Percentiles rank a stretch among this genome's conserved stretches.
Evolutionary conservation across 176 grass and related monocot genomes (phyloP).

Genomic region (Musa acuminata): DNA sequence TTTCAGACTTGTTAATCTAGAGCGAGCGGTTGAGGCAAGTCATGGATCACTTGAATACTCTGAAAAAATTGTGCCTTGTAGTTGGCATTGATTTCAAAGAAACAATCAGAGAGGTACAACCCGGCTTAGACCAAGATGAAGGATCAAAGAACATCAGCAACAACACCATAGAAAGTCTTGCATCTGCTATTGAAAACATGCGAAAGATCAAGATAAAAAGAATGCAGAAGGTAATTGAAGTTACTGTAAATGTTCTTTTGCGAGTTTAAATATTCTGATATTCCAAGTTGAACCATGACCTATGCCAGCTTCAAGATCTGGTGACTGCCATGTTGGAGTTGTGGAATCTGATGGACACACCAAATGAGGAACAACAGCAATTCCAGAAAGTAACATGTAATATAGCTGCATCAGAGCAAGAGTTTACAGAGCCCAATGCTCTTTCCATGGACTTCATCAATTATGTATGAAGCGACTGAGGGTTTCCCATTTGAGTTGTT

Average conservation of each 20-base stretch:
- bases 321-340: constrained; percentile 66
- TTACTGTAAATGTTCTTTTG: not conserved
- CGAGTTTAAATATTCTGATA: not conserved
- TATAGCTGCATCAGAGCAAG: constrained; percentile 81
- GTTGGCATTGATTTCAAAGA: constrained; percentile 50
- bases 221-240: constrained; percentile 43
- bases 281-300: not conserved
- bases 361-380: constrained; percentile 66
- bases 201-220: constrained; percentile 47
- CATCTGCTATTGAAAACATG: constrained; percentile 39
- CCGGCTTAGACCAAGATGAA: constrained; percentile 8
- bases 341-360: constrained; percentile 93
- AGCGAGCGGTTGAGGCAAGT: constrained; percentile 45
- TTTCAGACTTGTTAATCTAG: constrained; percentile 29
- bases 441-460: constrained; percentile 50
- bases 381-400: constrained; percentile 83
- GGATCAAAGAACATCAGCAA: constrained; percentile 31
- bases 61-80: constrained; percentile 43
- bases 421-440: constrained; percentile 54
- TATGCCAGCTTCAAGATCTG: constrained; percentile 67
- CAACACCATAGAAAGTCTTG: constrained; percentile 27
- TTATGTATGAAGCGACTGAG: constrained; percentile 19
- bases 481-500: not conserved
- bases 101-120: constrained; percentile 1
- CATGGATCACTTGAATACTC: constrained; percentile 24